phyloP scores from a whole-genome alignment of 768 basidiomycete species.

The Naganishia onofrii region DNA sequence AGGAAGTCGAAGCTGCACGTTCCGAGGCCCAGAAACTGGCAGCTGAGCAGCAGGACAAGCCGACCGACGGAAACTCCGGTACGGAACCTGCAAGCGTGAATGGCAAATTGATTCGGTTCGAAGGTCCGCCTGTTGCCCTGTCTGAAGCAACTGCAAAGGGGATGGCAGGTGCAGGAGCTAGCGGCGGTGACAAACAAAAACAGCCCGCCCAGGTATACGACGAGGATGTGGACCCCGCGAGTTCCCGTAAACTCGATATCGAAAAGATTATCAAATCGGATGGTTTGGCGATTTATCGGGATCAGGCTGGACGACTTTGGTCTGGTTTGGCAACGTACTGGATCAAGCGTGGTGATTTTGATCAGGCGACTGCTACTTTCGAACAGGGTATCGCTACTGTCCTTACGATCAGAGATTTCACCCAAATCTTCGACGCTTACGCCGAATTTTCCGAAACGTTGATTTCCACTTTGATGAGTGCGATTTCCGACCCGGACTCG shows the following conservation, averaged over 20 bases:
- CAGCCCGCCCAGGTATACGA: constrained; percentile 57
- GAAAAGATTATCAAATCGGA: constrained; percentile 80
- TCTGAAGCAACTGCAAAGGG: constrained; percentile 52
- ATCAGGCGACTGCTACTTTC: constrained; percentile 78
- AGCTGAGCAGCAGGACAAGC: constrained; percentile 50
- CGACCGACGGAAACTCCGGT: constrained; percentile 44
- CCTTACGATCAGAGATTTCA: constrained; percentile 92
- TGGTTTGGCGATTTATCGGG: constrained; percentile 84
- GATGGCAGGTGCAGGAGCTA: constrained; percentile 49
- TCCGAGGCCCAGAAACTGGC: constrained; percentile 50
- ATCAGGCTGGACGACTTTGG: constrained; percentile 95
- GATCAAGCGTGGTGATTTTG: constrained; percentile 96
- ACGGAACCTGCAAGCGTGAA: constrained; percentile 57
- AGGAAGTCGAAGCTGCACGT: constrained; percentile 57
- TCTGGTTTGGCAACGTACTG: constrained; percentile 95
- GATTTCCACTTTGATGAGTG: constrained; percentile 83
- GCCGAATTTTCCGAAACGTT: constrained; percentile 88
- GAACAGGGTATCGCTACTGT: constrained; percentile 80
- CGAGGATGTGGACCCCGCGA: constrained; percentile 78
- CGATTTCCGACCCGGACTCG: constrained; percentile 72
- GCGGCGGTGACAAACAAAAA: constrained; percentile 13
- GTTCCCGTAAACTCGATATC: constrained; percentile 71
- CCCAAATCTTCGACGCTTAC: constrained; percentile 95
- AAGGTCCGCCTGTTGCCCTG: constrained; percentile 63
- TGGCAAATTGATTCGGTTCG: constrained; percentile 69